Conservation (phyloP, 148 eudicot genomes). For the Bassia scoparia region DNA sequence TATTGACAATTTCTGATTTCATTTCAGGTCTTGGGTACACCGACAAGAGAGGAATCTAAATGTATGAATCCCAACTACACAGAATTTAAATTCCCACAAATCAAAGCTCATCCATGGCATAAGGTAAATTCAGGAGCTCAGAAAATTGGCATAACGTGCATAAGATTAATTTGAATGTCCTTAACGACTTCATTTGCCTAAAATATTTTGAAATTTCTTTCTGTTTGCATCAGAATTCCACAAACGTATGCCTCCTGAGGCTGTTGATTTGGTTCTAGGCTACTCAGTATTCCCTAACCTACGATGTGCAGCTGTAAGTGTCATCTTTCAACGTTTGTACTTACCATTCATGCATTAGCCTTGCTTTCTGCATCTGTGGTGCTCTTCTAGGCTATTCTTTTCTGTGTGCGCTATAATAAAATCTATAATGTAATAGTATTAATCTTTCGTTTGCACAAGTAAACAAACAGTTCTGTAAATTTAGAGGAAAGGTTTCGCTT, state of each 20-base stretch:
- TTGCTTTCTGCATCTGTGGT: not conserved
- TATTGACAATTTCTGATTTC: not conserved
- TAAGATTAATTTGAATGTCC: too few species aligned
- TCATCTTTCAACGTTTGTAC: slow-evolving; percentile 1
- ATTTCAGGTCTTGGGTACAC: slow-evolving; percentile 80
- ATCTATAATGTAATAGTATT: not conserved
- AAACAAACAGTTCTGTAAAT: not conserved
- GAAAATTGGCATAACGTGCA: too few species aligned
- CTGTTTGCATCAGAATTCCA: slow-evolving; percentile 53
- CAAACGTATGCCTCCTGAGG: slow-evolving; percentile 94
- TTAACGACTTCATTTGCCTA: too few species aligned
- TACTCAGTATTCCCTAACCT: slow-evolving; percentile 91
- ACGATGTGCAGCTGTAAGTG: slow-evolving; percentile 62
- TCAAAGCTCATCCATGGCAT: slow-evolving; percentile 98
- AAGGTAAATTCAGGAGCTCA: slow-evolving; percentile 44
- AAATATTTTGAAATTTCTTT: slow-evolving; percentile 1
- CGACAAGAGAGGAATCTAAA: slow-evolving; percentile 93
- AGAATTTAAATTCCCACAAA: slow-evolving; percentile 92
- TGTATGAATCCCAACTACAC: slow-evolving; percentile 99
- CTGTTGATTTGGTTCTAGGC: slow-evolving; percentile 90
- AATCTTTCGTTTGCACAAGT: not conserved
- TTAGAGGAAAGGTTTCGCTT: not conserved
- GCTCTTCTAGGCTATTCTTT: not conserved
- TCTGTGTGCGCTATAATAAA: not conserved
- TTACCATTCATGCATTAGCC: not conserved